Evolutionary conservation across 768 basidiomycete genomes (phyloP).

Genomic region (Russula ochroleuca): DNA sequence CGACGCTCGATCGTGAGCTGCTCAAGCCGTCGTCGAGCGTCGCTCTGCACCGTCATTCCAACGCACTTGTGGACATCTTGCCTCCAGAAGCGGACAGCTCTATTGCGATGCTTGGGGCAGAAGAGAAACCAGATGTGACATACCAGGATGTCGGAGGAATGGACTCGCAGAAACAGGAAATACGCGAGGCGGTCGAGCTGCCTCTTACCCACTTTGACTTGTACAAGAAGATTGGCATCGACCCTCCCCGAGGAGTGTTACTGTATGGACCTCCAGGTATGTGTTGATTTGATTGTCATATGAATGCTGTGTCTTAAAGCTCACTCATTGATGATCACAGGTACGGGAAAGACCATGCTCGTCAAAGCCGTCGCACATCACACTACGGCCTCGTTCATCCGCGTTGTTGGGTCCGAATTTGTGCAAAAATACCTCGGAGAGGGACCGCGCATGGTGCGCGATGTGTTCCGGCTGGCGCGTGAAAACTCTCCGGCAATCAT

Average conservation of each 20-base stretch:
- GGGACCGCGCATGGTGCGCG: conserved; percentile 99
- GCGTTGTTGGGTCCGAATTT: conserved; percentile 97
- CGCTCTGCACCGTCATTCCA: conserved; percentile 98
- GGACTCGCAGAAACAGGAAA: conserved; percentile 98
- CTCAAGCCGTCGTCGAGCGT: conserved; percentile 97
- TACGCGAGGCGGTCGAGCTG: conserved; percentile 95
- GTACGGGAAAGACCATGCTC: conserved; percentile 98
- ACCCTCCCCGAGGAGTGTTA: conserved; percentile 95
- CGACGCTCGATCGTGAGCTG: conserved; percentile 93
- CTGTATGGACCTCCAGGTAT: conserved; percentile 94
- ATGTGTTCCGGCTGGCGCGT: conserved; percentile 95
- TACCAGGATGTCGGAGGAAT: conserved; percentile 96
- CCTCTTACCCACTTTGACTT: conserved; percentile 96
- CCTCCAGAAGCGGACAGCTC: conserved; percentile 98
- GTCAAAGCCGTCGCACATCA: conserved; percentile 99
- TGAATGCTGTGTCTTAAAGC: too few relatives aligned
- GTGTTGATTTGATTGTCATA: not conserved
- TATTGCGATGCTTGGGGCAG: conserved; percentile 89
- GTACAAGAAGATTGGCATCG: conserved; percentile 99
- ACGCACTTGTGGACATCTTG: conserved; percentile 95
- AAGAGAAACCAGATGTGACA: conserved; percentile 91
- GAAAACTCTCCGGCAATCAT: conserved; percentile 98
- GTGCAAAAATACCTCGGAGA: conserved; percentile 99
- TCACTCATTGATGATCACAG: conserved; percentile 38
- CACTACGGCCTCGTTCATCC: conserved; percentile 95